Base-by-base conservation (phyloP, 2,329 filamentous ascomycete genomes). In the Curvularia sp. region DNA sequence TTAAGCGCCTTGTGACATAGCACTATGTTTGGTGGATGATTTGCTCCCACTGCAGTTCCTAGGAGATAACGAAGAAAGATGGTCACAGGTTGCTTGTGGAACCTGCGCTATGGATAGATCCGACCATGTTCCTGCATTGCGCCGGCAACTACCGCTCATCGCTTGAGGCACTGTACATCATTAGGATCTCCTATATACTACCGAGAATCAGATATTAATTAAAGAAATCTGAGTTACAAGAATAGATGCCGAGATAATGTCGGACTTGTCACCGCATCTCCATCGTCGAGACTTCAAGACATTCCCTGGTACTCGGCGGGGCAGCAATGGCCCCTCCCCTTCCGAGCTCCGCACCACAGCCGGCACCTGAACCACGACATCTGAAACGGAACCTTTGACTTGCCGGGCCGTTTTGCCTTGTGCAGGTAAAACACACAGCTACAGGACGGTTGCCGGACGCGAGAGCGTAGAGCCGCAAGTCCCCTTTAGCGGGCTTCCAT, bases 291-390 rank as follows among this genome's bases (percentile, higher is more conserved):
- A 9, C 22, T 52, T 49, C 43, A 59, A 57, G 52, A 53, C 51
- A 1, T 39, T 39, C 22, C 26, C 33, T 28, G 31, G 41, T 30
- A 55, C 35, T 59, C 66, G 60, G 62, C 35, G 56, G 42, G 46
- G 41, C 38, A 55, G 48, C 58, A 53, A 60, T 67, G 66, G 63
- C 69, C 71, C 71, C 67, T 68, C 67, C 58, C 63, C 66, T 65
- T 68, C 71, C 68, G 70, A 65, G 59, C 53, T 67, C 72, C 69
- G 65, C 57, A 61, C 42, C 48, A 53, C 49, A 65, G 50, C 65
- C 66, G 62, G 52, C 52, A 61, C 50, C 51, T 55, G 28, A 26
- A 61, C 52, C 51, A 64, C 65, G 58, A 66, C 60, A 60, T 61
- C 50, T 60, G 53, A 60, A 63, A 65, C 65, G 57, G 49, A 41